Evolutionary conservation across 176 grass and related monocot species (phyloP).

Genomic region (Triticum dicoccoides): DNA sequence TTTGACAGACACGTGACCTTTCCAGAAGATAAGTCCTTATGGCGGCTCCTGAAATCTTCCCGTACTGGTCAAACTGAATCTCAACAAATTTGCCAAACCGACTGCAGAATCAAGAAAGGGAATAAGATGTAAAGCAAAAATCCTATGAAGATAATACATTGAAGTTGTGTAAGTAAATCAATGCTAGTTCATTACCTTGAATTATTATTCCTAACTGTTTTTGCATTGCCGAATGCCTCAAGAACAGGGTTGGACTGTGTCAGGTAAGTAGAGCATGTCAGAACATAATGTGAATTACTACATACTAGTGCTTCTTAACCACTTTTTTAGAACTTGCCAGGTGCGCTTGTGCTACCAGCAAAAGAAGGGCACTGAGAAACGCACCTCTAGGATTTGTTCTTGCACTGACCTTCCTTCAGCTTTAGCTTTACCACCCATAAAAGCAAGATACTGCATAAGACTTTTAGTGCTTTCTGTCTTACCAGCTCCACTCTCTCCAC

Average conservation of each 20-base stretch:
- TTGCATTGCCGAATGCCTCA: constrained; percentile 95
- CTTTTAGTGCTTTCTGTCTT: constrained; percentile 95
- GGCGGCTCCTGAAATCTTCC: constrained; percentile 85
- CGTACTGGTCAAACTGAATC: constrained; percentile 75
- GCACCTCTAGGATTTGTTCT: constrained; percentile 84
- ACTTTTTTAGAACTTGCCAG: too few relatives aligned
- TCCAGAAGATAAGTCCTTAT: constrained; percentile 92
- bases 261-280: constrained; percentile 34
- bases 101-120: constrained; percentile 48
- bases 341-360: not conserved
- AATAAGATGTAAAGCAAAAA: constrained; percentile 24
- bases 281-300: constrained; percentile 16
- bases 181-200: constrained; percentile 56
- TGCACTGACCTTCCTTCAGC: constrained; percentile 78
- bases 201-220: constrained; percentile 93
- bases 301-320: constrained; percentile 17
- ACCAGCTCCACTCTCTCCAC: constrained; percentile 91
- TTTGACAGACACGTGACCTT: constrained; percentile 92
- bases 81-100: constrained; percentile 96
- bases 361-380: constrained; percentile 16
- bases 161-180: not conserved
- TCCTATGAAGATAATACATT: constrained; percentile 1
- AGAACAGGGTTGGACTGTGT: constrained; percentile 87
- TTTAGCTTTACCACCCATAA: constrained; percentile 71
- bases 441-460: constrained; percentile 92